Conservation (phyloP, 2,329 filamentous ascomycete genomes). For the Botrytis tulipae region DNA sequence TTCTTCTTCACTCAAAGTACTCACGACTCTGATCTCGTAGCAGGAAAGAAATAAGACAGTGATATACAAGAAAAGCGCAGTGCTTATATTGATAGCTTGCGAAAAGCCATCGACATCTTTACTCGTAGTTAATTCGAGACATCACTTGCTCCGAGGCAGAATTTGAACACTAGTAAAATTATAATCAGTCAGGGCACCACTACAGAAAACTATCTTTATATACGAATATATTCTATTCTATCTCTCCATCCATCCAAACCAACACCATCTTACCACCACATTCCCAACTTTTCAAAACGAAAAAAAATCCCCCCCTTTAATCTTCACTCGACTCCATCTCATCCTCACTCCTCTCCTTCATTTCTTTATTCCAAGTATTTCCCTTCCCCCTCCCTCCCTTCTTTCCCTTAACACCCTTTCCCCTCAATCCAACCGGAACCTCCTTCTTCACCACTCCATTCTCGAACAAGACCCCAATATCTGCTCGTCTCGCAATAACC, state of each 20-base stretch:
- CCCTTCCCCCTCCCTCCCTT: constrained; percentile 40
- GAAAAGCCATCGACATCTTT: background rate
- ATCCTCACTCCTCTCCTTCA: constrained; percentile 36
- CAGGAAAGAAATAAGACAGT: background rate
- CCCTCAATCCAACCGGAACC: constrained; percentile 43
- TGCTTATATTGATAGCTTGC: fast-evolving
- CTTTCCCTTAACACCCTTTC: constrained; percentile 44
- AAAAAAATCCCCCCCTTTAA: background rate
- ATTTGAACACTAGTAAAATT: background rate
- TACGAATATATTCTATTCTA: background rate
- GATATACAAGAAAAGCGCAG: background rate
- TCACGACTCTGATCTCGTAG: too few species aligned
- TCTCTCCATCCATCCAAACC: too few species aligned
- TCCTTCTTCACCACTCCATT: constrained; percentile 46
- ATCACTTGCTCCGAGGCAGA: background rate
- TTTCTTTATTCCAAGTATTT: constrained; percentile 40
- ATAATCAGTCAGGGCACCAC: too few species aligned
- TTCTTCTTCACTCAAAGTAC: too few species aligned
- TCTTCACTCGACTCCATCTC: constrained; percentile 25
- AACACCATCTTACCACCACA: background rate
- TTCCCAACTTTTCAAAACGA: background rate
- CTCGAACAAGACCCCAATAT: constrained; percentile 46
- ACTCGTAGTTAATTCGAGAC: too few species aligned
- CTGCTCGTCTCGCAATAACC: constrained; percentile 43
- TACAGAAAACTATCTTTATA: background rate